Evolutionary conservation across 2,329 filamentous ascomycete genomes (phyloP).

Genomic region (Rhynchosporium graminicola): DNA sequence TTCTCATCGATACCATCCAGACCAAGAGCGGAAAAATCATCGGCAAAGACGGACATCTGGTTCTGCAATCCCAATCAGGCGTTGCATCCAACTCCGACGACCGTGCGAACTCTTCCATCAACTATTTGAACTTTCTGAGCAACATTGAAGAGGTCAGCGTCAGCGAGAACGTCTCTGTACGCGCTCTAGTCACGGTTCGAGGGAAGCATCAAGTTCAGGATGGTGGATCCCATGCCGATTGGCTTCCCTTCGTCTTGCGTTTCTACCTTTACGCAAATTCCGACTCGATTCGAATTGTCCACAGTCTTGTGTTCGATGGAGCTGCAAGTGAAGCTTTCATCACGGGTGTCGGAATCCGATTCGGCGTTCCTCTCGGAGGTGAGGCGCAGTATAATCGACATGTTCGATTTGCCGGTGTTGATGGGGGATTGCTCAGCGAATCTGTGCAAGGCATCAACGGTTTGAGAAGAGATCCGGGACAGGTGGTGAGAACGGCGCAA

Average conservation of each 20-base stretch:
- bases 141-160: constrained; percentile 53
- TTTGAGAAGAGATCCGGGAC: constrained; percentile 55
- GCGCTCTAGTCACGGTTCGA: constrained; percentile 48
- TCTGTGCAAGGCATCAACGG: constrained; percentile 62
- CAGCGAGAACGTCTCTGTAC: constrained; percentile 44
- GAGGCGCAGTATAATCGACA: constrained; percentile 61
- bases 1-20: constrained; percentile 26
- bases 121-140: constrained; percentile 51
- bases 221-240: constrained; percentile 45
- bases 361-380: constrained; percentile 54
- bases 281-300: constrained; percentile 54
- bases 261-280: constrained; percentile 62
- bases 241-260: constrained; percentile 56
- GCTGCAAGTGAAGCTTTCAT: constrained; percentile 53
- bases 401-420: constrained; percentile 55
- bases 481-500: constrained; percentile 51
- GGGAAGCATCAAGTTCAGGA: constrained; percentile 35
- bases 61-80: constrained; percentile 54
- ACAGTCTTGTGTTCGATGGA: constrained; percentile 58
- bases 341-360: constrained; percentile 54
- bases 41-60: constrained; percentile 47
- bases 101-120: constrained; percentile 41
- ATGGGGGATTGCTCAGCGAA: constrained; percentile 58
- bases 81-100: constrained; percentile 40
- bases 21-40: constrained; percentile 25